A percentile compares a stretch with the other conserved stretches of the same genome.
phyloP scores from a whole-genome alignment of 2,329 filamentous ascomycete species.

The Aciculosporium take region DNA sequence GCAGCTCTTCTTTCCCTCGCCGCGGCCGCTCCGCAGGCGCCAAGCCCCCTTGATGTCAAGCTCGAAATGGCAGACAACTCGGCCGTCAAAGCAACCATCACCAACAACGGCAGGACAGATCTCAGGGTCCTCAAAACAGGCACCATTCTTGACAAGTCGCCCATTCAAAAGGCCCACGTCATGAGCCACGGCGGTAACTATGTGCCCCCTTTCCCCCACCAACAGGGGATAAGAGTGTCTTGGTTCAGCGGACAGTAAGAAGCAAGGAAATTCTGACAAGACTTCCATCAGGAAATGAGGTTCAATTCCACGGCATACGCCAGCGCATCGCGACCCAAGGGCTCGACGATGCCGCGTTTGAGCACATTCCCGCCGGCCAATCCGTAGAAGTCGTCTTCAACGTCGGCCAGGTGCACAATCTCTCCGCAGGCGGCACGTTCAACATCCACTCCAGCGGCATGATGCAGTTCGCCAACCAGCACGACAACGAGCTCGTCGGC shows the following conservation, averaged over 20 bases:
- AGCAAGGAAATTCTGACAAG: too few species aligned
- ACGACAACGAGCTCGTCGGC: conserved; percentile 37
- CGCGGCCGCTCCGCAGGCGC: conserved; percentile 1
- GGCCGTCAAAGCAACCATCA: conserved; percentile 36
- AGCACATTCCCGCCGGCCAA: conserved; percentile 31
- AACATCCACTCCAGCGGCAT: conserved; percentile 40
- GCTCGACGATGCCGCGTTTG: conserved; percentile 34
- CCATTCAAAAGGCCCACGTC: conserved; percentile 38
- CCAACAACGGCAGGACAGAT: conserved; percentile 34
- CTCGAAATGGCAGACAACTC: conserved; percentile 35
- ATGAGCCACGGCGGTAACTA: conserved; percentile 14
- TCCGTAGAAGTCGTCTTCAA: conserved; percentile 39
- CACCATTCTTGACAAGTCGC: conserved; percentile 34
- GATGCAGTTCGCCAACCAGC: conserved; percentile 37
- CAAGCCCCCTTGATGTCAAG: conserved; percentile 27
- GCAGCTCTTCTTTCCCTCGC: background rate
- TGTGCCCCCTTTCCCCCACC: background rate
- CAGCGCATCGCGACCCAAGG: conserved; percentile 9
- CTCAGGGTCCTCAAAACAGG: conserved; percentile 39
- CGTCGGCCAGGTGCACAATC: conserved; percentile 39
- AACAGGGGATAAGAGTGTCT: too few species aligned
- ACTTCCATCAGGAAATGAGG: conserved; percentile 17
- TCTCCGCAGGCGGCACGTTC: conserved; percentile 36
- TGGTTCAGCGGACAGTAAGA: too few species aligned
- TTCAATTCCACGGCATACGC: conserved; percentile 36